Conservation (phyloP, 2,329 filamentous ascomycete genomes). For the Fusarium brachygibbosum region DNA sequence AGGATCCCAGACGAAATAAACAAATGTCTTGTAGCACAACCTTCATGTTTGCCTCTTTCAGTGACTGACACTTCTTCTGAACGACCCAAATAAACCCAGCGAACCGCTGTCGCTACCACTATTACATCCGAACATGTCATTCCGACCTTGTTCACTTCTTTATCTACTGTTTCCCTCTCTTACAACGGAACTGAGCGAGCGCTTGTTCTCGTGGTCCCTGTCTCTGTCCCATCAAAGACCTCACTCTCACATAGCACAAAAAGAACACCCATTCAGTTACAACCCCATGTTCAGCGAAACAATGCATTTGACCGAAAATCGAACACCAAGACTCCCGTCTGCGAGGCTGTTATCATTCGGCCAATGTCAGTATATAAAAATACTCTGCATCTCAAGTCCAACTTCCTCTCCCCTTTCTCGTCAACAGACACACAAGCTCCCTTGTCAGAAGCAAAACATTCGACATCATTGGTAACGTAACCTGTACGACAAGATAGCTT, state of each 20-base stretch:
- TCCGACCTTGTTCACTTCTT: constrained; percentile 15
- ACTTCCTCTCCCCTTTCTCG: constrained; percentile 1
- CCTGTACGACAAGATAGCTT: constrained; percentile 41
- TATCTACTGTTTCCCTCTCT: neutral
- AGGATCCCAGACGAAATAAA: constrained; percentile 22
- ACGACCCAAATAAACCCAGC: constrained; percentile 6
- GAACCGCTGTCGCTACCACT: constrained; percentile 10
- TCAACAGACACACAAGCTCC: constrained; percentile 20
- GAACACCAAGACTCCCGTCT: neutral
- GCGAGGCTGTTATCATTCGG: constrained; percentile 7
- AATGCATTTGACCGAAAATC: constrained; percentile 21
- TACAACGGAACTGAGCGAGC: constrained; percentile 8
- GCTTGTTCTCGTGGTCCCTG: constrained; percentile 18
- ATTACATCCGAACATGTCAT: constrained; percentile 13
- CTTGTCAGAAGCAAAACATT: constrained; percentile 7
- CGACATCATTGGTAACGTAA: constrained; percentile 33
- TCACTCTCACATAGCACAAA: constrained; percentile 17
- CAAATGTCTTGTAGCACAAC: constrained; percentile 25
- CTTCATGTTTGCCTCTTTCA: constrained; percentile 26
- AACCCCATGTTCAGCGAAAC: constrained; percentile 30
- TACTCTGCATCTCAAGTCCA: neutral
- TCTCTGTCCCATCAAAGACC: constrained; percentile 3
- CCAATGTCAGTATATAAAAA: constrained; percentile 18
- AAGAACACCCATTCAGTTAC: constrained; percentile 18
- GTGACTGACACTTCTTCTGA: constrained; percentile 24